Evolutionary conservation across 306 rosid genomes (phyloP).

Genomic region (Spatholobus suberectus): DNA sequence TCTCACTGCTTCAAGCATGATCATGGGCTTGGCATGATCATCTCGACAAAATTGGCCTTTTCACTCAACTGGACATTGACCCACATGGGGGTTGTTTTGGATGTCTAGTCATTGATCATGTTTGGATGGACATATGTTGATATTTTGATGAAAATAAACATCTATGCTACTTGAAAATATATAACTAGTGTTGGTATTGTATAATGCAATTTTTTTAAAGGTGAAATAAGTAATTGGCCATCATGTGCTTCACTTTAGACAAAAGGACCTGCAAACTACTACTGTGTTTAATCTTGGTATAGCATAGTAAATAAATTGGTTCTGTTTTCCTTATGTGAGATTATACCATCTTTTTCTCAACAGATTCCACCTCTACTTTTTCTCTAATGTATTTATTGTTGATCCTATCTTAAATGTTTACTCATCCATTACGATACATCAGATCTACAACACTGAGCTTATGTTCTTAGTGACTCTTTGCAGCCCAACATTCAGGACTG

Average conservation of each 20-base stretch:
- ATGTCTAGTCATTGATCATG: constrained; percentile 12
- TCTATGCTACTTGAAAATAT: neutral
- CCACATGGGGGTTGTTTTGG: neutral
- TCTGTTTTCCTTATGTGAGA: neutral
- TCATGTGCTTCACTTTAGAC: too few species aligned
- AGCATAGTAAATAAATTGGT: neutral
- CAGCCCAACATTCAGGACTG: neutral
- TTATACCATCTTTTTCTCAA: neutral
- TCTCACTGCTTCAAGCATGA: too few species aligned
- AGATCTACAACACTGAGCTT: neutral
- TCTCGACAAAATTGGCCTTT: too few species aligned
- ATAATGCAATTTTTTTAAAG: neutral
- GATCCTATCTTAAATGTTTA: neutral
- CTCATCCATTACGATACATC: neutral
- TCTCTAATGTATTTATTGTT: neutral
- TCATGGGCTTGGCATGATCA: too few species aligned
- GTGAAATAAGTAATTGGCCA: neutral
- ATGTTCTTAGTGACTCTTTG: constrained; percentile 1
- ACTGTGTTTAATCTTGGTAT: constrained; percentile 12
- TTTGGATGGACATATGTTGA: neutral
- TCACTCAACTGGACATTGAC: too few species aligned
- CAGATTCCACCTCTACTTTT: neutral
- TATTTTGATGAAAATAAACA: constrained; percentile 25
- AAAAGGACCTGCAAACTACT: constrained; percentile 17
- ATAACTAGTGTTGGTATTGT: neutral